Evolutionary conservation across 2,329 filamentous ascomycete genomes (phyloP).

Genomic region (Stachybotrys echinatus): DNA sequence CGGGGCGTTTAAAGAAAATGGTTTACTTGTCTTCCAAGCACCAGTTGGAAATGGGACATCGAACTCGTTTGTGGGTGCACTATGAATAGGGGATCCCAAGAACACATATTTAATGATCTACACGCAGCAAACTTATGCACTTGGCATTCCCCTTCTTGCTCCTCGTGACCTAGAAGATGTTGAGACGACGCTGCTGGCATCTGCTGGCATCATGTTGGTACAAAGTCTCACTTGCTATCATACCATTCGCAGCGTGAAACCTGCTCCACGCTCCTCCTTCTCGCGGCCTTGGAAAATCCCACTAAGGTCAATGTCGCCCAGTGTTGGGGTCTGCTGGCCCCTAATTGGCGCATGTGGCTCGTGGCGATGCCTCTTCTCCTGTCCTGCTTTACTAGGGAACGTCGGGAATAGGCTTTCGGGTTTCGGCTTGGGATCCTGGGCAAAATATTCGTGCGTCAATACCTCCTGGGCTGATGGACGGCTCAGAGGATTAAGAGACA

Average conservation of each 20-base stretch:
- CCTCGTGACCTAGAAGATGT: no score
- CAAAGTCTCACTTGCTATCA: no score
- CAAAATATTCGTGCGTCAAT: constrained; percentile 78
- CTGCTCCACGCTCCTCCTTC: constrained; percentile 59
- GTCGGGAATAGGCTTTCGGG: constrained; percentile 91
- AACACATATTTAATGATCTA: background rate
- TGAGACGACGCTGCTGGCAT: no score
- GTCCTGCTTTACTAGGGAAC: constrained; percentile 90
- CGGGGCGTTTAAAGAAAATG: background rate
- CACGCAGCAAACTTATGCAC: background rate
- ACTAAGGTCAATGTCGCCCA: constrained; percentile 59
- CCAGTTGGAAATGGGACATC: background rate
- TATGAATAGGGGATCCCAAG: background rate
- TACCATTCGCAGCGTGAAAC: constrained; percentile 60
- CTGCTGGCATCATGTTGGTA: no score
- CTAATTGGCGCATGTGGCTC: constrained; percentile 78
- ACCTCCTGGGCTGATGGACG: constrained; percentile 70
- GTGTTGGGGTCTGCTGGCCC: constrained; percentile 61
- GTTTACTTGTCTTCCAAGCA: background rate
- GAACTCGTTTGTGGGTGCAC: background rate
- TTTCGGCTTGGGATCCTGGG: constrained; percentile 85
- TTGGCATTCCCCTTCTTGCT: background rate
- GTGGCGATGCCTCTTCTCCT: constrained; percentile 70
- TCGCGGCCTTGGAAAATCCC: constrained; percentile 65
- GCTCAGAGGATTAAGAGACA: constrained; percentile 67